Evolutionary conservation across 2,329 filamentous ascomycete genomes (phyloP), one percentile per base, ranked within the genome.

Genomic region (Aspergillus ochraceus): DNA sequence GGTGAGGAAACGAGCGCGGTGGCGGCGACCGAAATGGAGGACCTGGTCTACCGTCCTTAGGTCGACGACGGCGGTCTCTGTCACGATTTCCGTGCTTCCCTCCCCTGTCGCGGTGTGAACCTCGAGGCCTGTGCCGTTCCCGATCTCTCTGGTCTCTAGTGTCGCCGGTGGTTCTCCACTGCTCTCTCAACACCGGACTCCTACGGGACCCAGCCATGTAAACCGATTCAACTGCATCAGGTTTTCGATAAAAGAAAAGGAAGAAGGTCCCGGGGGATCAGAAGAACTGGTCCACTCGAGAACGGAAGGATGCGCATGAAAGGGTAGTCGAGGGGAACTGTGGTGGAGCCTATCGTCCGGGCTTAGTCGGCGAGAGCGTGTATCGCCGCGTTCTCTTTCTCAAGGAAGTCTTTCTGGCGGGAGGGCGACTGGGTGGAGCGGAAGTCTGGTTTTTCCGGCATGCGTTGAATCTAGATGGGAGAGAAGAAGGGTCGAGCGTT

Each of bases 191-290:
- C 71, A 76, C 75, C 72, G 78, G 78, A 76, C 77, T 80, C 75
- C 74, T 76, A 74, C 73, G 76, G 71, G 78, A 79, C 73, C 77
- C 77, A 76, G 79, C 79, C 80, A 82, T 82, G 75, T 77, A 76
- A 72, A 70, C 68, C 67, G 64, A 65, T 70, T 70, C 71, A 71
- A 68, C 77, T 67, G 74, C 79, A 81, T 81, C 72, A 71, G 75
- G 69, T 62, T 68, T 57, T 54, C 62, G 61, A 58, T 55, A 60
- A 58, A 52, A 29, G 45, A 50, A n/a, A 9, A 51, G 57, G 54
- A 57, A 52, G 42, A 55, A 5, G 51, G 19, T n/a, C 26, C 51
- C 59, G 57, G 59, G 56, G 63, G 57, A 55, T 47, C 61, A 55
- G 56, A 58, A 54, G 30, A 54, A 57, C 49, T 49, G 56, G 46